Conservation (phyloP, 148 eudicot genomes). For the Selenicereus undatus region DNA sequence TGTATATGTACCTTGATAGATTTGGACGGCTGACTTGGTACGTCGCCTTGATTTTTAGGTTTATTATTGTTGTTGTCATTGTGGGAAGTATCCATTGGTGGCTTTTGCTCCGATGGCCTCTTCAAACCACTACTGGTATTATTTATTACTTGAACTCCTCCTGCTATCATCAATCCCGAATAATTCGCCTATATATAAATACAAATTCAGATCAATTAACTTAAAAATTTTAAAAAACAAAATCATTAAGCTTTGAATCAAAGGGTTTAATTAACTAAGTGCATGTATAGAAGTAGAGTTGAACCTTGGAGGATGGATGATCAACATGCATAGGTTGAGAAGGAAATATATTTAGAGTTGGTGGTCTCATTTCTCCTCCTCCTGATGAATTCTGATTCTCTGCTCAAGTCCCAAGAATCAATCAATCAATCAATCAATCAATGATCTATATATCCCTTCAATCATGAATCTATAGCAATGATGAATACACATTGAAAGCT, state of each 20-base stretch:
- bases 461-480: not conserved
- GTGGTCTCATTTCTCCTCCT: constrained; percentile 68
- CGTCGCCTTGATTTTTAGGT: constrained; percentile 21
- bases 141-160: constrained; percentile 16
- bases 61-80: not conserved
- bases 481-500: not conserved
- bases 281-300: not conserved
- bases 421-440: constrained; percentile 10
- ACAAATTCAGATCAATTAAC: not conserved
- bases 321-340: constrained; percentile 97
- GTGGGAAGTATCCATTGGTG: constrained; percentile 5
- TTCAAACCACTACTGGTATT: constrained; percentile 24
- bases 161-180: constrained; percentile 1
- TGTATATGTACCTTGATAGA: constrained; percentile 53
- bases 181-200: not conserved
- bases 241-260: not conserved
- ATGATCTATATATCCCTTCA: not conserved
- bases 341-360: constrained; percentile 90
- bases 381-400: constrained; percentile 24
- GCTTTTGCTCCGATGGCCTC: constrained; percentile 21
- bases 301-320: constrained; percentile 72
- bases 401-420: constrained; percentile 6
- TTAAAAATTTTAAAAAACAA: not conserved
- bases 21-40: constrained; percentile 42
- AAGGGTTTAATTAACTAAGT: not conserved